Evolutionary conservation across 495 filamentous ascomycete genomes (phyloP), one percentile per base, ranked within the genome.

Genomic region (Neurospora tetraspora): DNA sequence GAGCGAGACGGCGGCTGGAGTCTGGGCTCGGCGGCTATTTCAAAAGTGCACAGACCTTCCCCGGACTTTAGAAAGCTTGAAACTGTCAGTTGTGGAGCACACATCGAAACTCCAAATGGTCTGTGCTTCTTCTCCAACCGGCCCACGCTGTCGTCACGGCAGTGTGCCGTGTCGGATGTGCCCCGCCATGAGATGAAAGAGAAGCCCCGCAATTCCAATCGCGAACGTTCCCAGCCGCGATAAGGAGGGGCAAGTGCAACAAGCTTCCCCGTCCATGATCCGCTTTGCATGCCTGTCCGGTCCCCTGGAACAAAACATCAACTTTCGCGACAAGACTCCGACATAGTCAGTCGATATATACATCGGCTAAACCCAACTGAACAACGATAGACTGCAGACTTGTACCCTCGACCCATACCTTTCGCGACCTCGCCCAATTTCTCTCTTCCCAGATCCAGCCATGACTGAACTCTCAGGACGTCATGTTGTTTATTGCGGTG

Each of bases 401-500:
- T 11, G 37, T 59, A 71, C 27, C 43, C 42, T 31, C n/a, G 23
- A 8, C 27, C 36, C 14, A 16, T 37, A 42, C 43, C 23, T 34
- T 12, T n/a, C 16, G 31, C 20, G 9, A 53, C 4, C 65, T 16
- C 20, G n/a, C 3, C 20, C 16, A 59, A 27, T 43, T 9, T 7
- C 18, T n/a, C 6, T 7, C 18, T n/a, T 3, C 42, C 23, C 18
- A 31, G 40, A 69, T 27, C 70, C 12, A 70, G 70, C 42, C 78
- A 81, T 81, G 79, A 76, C 78, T 39, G 79, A 80, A 45, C 43
- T 76, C 53, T 71, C 72, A 36, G 72, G 76, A 53, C 78, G 79
- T 14, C 59, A 76, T 47, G 77, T 81, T 36, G 59, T 75, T 37
- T 81, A 81, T 74, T 81, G 79, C 75, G 79, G 79, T 27, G 79